A percentile compares a stretch with the other conserved stretches of the same genome.
These are phyloP conservation scores for Lojkania enalia DNA, from an alignment of 2,329 filamentous ascomycete genomes.

Conservation along the genomic window DNA sequence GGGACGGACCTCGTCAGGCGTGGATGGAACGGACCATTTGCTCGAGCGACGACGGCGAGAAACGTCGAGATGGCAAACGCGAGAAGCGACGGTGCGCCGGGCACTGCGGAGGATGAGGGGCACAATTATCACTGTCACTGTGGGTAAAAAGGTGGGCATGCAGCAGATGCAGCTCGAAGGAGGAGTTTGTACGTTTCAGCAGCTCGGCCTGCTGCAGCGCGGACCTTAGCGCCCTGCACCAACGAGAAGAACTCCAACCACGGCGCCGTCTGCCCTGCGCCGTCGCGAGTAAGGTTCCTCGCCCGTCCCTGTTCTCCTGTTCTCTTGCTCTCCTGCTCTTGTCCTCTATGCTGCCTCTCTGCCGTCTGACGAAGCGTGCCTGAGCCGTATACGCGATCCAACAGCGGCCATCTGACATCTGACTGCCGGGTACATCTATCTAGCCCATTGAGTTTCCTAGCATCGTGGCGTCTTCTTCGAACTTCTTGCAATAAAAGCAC, in stretches of 20 bases:
- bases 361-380: no score
- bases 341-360: no score
- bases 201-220: not conserved
- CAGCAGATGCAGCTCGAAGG: not conserved
- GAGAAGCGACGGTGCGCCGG: conserved; percentile 7
- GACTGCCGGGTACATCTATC: no score
- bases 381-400: no score
- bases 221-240: conserved; percentile 3
- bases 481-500: no score
- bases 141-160: not conserved
- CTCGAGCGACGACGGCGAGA: conserved; percentile 4
- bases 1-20: conserved; percentile 7
- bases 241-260: no score
- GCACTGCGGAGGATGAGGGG: conserved; percentile 8
- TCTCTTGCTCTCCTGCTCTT: no score
- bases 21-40: conserved; percentile 16
- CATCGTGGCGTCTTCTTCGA: no score
- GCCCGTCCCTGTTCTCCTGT: no score
- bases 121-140: not conserved
- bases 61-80: not conserved
- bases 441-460: no score
- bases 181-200: conserved; percentile 8
- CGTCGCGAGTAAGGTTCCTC: not conserved
- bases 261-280: conserved; percentile 2
- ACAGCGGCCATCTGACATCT: no score